Conservation (phyloP, 129 eudicot genomes). For the Solidago caesia region DNA sequence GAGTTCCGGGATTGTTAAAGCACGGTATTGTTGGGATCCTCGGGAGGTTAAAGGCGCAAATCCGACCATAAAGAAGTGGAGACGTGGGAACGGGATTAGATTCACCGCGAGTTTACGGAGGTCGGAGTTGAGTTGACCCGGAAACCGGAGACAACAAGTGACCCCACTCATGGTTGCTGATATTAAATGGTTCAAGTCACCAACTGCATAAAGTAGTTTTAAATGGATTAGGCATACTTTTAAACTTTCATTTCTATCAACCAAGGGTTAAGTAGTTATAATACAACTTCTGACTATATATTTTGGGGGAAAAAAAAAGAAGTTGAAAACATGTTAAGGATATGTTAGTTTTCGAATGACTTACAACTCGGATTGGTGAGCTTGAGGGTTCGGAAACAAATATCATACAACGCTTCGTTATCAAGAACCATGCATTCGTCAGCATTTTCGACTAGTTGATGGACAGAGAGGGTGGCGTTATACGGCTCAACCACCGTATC, state of each 20-base stretch:
- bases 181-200: slow-evolving; percentile 77
- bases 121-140: slow-evolving; percentile 80
- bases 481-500: slow-evolving; percentile 91
- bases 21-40: slow-evolving; percentile 61
- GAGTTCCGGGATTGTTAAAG: slow-evolving; percentile 66
- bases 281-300: no score
- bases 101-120: slow-evolving; percentile 78
- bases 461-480: slow-evolving; percentile 85
- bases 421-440: slow-evolving; percentile 89
- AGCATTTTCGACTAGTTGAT: slow-evolving; percentile 78
- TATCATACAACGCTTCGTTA: slow-evolving; percentile 79
- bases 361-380: slow-evolving; percentile 87
- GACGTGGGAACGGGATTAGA: slow-evolving; percentile 75
- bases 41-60: slow-evolving; percentile 75
- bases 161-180: slow-evolving; percentile 84
- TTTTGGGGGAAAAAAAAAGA: no score
- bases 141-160: slow-evolving; percentile 81
- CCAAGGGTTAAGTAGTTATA: no score
- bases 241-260: no score
- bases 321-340: no score
- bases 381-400: slow-evolving; percentile 82
- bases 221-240: no score
- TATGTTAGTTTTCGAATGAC: slow-evolving; percentile 7
- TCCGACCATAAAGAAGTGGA: slow-evolving; percentile 83
- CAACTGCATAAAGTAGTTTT: slow-evolving; percentile 42